Base-by-base conservation (phyloP, 768 basidiomycete species). In the Tricholoma saponaceum region DNA sequence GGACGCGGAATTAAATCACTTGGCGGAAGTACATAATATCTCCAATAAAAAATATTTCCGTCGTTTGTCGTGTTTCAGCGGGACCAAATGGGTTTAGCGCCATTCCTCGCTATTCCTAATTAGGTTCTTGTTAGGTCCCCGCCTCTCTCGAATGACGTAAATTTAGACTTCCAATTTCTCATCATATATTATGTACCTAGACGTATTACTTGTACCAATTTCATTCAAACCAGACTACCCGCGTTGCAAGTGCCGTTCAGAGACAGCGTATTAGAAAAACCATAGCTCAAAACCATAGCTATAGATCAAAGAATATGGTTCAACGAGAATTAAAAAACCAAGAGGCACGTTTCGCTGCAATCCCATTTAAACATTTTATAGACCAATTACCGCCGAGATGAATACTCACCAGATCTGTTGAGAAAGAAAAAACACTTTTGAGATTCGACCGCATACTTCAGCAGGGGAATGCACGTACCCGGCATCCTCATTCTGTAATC, bases 271-370 rank as follows among this genome's bases (percentile, higher is more conserved):
- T n/a, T n/a, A n/a, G n/a, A n/a, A n/a, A n/a, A n/a, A n/a, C n/a
- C n/a, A n/a, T n/a, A n/a, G n/a, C n/a, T n/a, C n/a, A n/a, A n/a
- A n/a, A n/a, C n/a, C n/a, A n/a, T n/a, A n/a, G n/a, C n/a, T 4
- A 46, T 13, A 14, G 44, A 23, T 9, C 44, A 46, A 18, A 8
- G 51, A 18, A 33, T 28, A 50, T 62, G 58, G 41, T 65, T 82
- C 75, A 87, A 70, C 89, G 86, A 63, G 89, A 86, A 71, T 87
- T 89, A 80, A 94, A 94, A 75, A 94, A 94, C 92, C 92, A 94
- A 57, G 92, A 94, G 53, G 92, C 90, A 60, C 92, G 90, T 77
- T 94, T 94, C 62, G 89, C 90, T 91, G 73, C 37, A 64, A 67
- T 62, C 46, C 59, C 51, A 53, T 58, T 51, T 39, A 59, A 59